A percentile compares a stretch with the other conserved stretches of the same genome.
Conservation (phyloP, 345 rosid species). For the Anastatica hierochuntica region DNA sequence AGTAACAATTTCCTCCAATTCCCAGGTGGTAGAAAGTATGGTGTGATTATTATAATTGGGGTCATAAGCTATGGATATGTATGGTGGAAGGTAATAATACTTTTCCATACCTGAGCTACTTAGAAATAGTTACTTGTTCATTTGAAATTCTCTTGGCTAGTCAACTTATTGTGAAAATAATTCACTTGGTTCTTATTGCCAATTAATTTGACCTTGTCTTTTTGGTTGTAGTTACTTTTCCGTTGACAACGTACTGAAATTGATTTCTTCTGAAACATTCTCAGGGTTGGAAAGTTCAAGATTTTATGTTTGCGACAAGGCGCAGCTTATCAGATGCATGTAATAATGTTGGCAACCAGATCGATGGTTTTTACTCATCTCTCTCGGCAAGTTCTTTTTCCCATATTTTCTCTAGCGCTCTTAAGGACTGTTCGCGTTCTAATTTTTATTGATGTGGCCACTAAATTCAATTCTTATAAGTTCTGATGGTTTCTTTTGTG, state of each 20-base stretch:
- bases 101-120: not conserved
- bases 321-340: slow-evolving; percentile 85
- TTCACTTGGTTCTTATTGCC: too few relatives aligned
- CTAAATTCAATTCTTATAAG: not conserved
- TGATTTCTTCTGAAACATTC: slow-evolving; percentile 8
- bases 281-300: slow-evolving; percentile 94
- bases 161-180: too few relatives aligned
- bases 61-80: slow-evolving; percentile 29
- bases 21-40: slow-evolving; percentile 28
- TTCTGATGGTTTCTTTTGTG: slow-evolving; percentile 1
- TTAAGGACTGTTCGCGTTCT: not conserved
- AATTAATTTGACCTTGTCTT: not conserved
- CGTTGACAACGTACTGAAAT: too few relatives aligned
- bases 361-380: slow-evolving; percentile 63
- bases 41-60: slow-evolving; percentile 19
- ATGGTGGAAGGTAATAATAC: slow-evolving; percentile 28
- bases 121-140: not conserved
- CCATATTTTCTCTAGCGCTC: not conserved
- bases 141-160: not conserved
- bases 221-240: too few relatives aligned
- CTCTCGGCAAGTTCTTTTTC: slow-evolving; percentile 41
- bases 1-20: too few relatives aligned
- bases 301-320: slow-evolving; percentile 90
- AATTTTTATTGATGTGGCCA: not conserved
- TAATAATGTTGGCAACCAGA: slow-evolving; percentile 55